These are phyloP conservation scores for Mycena polygramma DNA, from an alignment of 768 basidiomycete species.

Conservation along the genomic window DNA sequence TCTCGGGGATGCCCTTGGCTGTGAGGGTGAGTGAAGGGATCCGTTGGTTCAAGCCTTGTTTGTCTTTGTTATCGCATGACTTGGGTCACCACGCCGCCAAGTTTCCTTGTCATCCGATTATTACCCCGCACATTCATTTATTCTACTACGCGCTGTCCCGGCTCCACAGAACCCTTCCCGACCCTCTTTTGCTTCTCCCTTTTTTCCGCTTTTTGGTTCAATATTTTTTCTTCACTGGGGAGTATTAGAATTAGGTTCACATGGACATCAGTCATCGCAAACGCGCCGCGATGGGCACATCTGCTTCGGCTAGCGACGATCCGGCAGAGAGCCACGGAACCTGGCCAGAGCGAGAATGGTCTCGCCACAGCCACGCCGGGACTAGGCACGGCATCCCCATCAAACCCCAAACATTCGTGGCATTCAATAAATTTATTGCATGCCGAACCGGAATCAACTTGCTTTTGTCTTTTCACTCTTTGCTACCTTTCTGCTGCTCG, in stretches of 20 bases:
- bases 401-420: not conserved
- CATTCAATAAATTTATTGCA: constrained; percentile 38
- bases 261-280: constrained; percentile 1
- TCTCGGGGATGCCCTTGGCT: constrained; percentile 5
- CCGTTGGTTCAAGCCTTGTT: constrained; percentile 11
- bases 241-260: not conserved
- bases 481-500: constrained; percentile 52
- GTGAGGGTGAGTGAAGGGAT: not conserved
- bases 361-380: too few relatives aligned
- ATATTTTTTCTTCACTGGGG: not conserved
- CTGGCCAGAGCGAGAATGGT: not conserved
- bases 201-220: not conserved
- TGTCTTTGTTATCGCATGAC: constrained; percentile 4
- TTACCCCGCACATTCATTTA: not conserved
- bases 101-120: not conserved
- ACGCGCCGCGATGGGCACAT: constrained; percentile 1
- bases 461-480: constrained; percentile 69
- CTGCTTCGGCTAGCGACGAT: constrained; percentile 10
- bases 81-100: too few relatives aligned
- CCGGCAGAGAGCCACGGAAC: not conserved
- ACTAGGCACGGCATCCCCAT: too few relatives aligned
- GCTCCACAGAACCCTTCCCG: too few relatives aligned
- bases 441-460: constrained; percentile 71
- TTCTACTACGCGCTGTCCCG: too few relatives aligned
- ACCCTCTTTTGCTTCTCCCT: not conserved